These are phyloP conservation scores for Wickerhamomyces rabaulensis DNA, from an alignment of 805 yeast species.

Conservation along the genomic window DNA sequence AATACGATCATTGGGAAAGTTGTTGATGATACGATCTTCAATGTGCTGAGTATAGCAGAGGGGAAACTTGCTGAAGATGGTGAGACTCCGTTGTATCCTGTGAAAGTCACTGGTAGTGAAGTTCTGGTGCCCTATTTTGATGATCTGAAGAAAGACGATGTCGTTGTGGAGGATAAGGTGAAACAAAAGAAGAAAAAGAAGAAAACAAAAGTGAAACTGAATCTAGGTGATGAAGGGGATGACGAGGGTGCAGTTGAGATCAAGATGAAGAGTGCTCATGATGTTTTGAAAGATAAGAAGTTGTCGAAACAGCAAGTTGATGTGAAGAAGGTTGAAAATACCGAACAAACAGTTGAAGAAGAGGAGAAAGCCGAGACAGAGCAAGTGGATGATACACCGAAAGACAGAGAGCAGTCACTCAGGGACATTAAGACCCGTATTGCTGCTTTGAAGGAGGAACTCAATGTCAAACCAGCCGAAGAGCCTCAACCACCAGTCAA, in stretches of 20 bases:
- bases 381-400: neutral
- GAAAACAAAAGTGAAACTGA: slow-evolving; percentile 30
- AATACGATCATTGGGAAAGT: slow-evolving; percentile 53
- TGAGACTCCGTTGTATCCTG: slow-evolving; percentile 48
- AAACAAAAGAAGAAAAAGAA: slow-evolving; percentile 14
- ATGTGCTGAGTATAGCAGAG: slow-evolving; percentile 42
- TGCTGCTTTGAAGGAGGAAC: neutral
- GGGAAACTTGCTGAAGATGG: slow-evolving; percentile 38
- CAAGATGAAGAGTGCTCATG: slow-evolving; percentile 40
- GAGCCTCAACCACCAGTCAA: neutral
- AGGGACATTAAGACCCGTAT: neutral
- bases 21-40: slow-evolving; percentile 51
- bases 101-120: slow-evolving; percentile 33
- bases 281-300: slow-evolving; percentile 25
- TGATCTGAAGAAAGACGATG: slow-evolving; percentile 27
- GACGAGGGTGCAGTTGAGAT: slow-evolving; percentile 28
- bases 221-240: slow-evolving; percentile 19
- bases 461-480: neutral
- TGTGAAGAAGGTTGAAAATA: neutral
- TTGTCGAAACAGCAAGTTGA: slow-evolving; percentile 7
- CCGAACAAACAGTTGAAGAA: neutral
- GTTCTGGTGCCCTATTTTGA: slow-evolving; percentile 46
- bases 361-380: neutral
- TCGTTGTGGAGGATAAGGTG: neutral
- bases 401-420: neutral